phyloP scores from a whole-genome alignment of 169 alveolate genomes.

The Cryptosporidium ryanae region DNA sequence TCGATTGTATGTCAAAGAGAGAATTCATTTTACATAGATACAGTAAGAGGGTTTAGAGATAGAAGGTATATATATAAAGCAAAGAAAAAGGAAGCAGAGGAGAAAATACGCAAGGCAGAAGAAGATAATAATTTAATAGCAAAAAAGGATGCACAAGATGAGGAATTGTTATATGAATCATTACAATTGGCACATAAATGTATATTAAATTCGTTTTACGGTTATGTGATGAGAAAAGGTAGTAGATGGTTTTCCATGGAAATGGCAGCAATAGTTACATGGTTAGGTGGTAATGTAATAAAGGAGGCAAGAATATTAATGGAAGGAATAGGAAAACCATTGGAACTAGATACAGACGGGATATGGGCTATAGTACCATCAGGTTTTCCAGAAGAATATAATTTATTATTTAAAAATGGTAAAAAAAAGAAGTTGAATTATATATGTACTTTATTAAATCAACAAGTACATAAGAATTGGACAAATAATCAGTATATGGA shows the following conservation, averaged over 20 bases:
- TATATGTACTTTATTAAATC: slow-evolving; percentile 94
- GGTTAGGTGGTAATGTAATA: slow-evolving; percentile 95
- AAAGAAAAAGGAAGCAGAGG: slow-evolving; percentile 86
- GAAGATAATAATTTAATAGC: slow-evolving; percentile 81
- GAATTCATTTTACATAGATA: slow-evolving; percentile 96
- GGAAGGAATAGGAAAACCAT: slow-evolving; percentile 96
- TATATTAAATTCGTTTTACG: slow-evolving; percentile 98
- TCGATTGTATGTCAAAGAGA: slow-evolving; percentile 97
- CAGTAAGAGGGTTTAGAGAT: slow-evolving; percentile 96
- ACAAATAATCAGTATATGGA: slow-evolving; percentile 95
- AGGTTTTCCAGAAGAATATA: slow-evolving; percentile 93
- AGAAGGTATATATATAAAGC: slow-evolving; percentile 95
- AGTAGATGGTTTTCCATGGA: slow-evolving; percentile 99
- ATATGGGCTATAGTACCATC: slow-evolving; percentile 97
- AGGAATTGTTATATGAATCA: slow-evolving; percentile 93
- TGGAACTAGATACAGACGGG: slow-evolving; percentile 99
- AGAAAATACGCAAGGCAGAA: slow-evolving; percentile 85
- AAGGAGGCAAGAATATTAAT: slow-evolving; percentile 88
- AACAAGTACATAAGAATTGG: slow-evolving; percentile 93
- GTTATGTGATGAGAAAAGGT: slow-evolving; percentile 99
- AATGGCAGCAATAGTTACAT: slow-evolving; percentile 99
- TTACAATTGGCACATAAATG: slow-evolving; percentile 99
- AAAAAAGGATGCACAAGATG: slow-evolving; percentile 89
- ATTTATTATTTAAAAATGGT: slow-evolving; percentile 82
- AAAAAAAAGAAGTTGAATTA: slow-evolving; percentile 88